Conservation (phyloP, 164 flowering plant species). For the Tetracentron sinense region DNA sequence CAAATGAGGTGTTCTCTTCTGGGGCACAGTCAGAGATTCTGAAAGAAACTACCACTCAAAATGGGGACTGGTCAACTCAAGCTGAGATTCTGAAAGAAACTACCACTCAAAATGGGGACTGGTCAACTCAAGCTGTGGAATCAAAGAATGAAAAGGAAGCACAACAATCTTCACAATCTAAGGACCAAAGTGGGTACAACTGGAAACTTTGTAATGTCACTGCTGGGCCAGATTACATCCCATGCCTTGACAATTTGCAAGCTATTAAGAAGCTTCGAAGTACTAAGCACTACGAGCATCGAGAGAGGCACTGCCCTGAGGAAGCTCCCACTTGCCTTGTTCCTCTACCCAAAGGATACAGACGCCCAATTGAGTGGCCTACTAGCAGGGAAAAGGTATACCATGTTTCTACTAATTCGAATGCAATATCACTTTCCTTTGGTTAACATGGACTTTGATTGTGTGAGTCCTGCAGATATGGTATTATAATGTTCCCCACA, state of each 20-base stretch:
- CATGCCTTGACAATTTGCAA: constrained; percentile 86
- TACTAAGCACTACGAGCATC: constrained; percentile 95
- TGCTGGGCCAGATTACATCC: constrained; percentile 88
- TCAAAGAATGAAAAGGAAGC: constrained; percentile 63
- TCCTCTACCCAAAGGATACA: constrained; percentile 82
- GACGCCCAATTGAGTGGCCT: constrained; percentile 79
- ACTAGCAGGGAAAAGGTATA: constrained; percentile 88
- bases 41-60: constrained; percentile 50
- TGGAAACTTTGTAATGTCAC: constrained; percentile 57
- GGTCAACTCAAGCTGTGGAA: constrained; percentile 68
- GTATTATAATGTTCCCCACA: constrained; percentile 92
- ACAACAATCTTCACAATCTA: constrained; percentile 24
- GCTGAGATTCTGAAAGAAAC: constrained; percentile 60
- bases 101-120: constrained; percentile 43
- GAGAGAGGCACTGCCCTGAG: constrained; percentile 95
- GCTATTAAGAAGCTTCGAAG: constrained; percentile 63
- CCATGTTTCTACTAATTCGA: background rate
- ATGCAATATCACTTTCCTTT: background rate
- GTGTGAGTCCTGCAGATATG: constrained; percentile 73
- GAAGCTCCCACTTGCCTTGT: constrained; percentile 87
- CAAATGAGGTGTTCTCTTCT: constrained; percentile 41
- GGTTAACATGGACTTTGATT: background rate
- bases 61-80: constrained; percentile 67
- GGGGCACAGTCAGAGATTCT: constrained; percentile 56
- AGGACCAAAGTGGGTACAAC: background rate